phyloP scores from a whole-genome alignment of 495 filamentous ascomycete species.

The Friedmanniomyces endolithicus region DNA sequence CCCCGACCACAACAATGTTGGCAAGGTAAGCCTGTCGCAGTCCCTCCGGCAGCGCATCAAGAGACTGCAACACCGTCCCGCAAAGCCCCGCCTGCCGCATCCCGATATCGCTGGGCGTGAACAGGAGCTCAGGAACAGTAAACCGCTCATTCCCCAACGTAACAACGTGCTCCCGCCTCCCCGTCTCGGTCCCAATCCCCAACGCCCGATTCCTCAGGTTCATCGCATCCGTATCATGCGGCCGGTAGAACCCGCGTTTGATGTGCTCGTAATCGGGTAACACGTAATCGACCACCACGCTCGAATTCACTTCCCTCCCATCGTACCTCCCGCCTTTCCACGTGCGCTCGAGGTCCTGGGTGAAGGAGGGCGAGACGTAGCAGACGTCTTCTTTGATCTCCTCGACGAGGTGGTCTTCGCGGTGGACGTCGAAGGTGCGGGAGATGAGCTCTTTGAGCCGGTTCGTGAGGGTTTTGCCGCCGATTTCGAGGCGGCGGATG shows the following conservation, averaged over 20 bases:
- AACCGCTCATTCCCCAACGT: constrained; percentile 89
- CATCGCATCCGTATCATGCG: constrained; percentile 55
- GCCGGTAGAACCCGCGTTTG: constrained; percentile 58
- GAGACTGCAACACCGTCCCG: constrained; percentile 65
- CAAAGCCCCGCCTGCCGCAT: constrained; percentile 74
- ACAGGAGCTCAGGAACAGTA: constrained; percentile 77
- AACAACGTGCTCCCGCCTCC: constrained; percentile 63
- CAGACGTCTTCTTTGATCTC: constrained; percentile 88
- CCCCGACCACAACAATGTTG: constrained; percentile 82
- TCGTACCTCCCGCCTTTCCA: constrained; percentile 61
- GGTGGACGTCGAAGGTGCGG: constrained; percentile 85
- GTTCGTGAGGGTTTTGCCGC: constrained; percentile 91
- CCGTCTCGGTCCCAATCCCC: constrained; percentile 40
- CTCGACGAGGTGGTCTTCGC: constrained; percentile 84
- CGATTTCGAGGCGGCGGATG: constrained; percentile 77
- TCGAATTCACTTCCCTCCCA: constrained; percentile 39
- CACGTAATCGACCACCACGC: constrained; percentile 81
- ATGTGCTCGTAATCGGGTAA: constrained; percentile 78
- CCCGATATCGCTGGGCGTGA: constrained; percentile 75
- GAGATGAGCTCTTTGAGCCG: constrained; percentile 83
- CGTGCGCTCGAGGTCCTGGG: constrained; percentile 60
- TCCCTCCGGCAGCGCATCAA: constrained; percentile 62
- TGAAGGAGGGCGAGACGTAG: constrained; percentile 63
- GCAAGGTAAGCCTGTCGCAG: constrained; percentile 37
- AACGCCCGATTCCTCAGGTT: constrained; percentile 41